Percentiles rank a stretch among this genome's conserved stretches.
These are phyloP conservation scores for Tilletia walkeri DNA, from an alignment of 1,284 basidiomycete species.

Conservation along the genomic window DNA sequence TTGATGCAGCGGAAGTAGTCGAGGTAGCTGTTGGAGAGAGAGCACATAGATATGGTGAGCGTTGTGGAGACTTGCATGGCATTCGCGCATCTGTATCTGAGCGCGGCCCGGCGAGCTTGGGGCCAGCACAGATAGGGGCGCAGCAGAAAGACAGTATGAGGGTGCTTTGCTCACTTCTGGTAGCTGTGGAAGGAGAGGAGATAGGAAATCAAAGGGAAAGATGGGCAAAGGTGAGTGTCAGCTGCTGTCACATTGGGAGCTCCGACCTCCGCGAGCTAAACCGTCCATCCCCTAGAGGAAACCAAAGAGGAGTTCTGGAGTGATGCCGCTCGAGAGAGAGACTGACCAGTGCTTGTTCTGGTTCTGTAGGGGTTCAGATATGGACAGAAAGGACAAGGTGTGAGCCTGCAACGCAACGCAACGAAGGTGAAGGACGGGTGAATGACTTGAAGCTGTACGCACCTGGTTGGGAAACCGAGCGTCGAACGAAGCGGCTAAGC, in stretches of 20 bases:
- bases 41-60: not conserved
- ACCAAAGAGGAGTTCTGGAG: too few relatives aligned
- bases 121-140: not conserved
- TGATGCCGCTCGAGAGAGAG: not conserved
- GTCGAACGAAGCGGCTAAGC: slow-evolving; percentile 46
- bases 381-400: not conserved
- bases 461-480: slow-evolving; percentile 55
- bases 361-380: slow-evolving; percentile 35
- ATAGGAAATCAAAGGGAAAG: not conserved
- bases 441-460: not conserved
- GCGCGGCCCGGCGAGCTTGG: not conserved
- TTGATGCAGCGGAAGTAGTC: slow-evolving; percentile 95
- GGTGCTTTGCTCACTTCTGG: slow-evolving; percentile 46
- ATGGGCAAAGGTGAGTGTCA: not conserved
- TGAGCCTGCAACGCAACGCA: not conserved
- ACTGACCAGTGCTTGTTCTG: slow-evolving; percentile 55
- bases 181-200: slow-evolving; percentile 31
- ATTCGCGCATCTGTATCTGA: too few relatives aligned
- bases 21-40: slow-evolving; percentile 40
- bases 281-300: too few relatives aligned
- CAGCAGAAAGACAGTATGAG: not conserved
- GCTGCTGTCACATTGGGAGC: not conserved
- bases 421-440: not conserved
- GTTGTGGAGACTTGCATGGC: too few relatives aligned
- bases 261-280: too few relatives aligned